Base-by-base conservation (phyloP, 2,329 filamentous ascomycete species). In the Sporothrix sp. region DNA sequence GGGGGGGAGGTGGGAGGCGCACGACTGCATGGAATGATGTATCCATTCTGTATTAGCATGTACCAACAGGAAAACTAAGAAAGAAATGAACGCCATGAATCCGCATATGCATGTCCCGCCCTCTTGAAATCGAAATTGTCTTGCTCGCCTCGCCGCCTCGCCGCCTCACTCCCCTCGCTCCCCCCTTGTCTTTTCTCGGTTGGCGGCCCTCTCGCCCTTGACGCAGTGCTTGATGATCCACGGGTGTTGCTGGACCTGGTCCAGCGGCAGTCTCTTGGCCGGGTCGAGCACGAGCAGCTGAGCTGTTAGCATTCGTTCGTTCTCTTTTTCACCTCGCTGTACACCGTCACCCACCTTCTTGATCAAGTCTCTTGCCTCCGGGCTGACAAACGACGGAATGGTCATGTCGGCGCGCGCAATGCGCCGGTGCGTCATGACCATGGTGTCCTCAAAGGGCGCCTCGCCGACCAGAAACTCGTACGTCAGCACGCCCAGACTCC, bases 221-320 rank as follows among this genome's bases (percentile, higher is more conserved):
- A 84, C 76, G 66, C 91, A 97, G 67, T 97, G 87, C 74, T 96
- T 97, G 59, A 96, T 66, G 61, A 98, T 95, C 93, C 93, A 98
- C 16, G 93, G 91, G 66, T 97, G 93, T 48, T 76, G 76, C 66
- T 91, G 84, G 33, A 97, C 85, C 53, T 95, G 84, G 14, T 95
- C 89, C 10, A 98, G 78, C 3, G 89, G 79, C 59, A 98, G 86
- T 57, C 93, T 78, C 74, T 95, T 95, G 62, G 95, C 88, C 0
- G 93, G 93, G 63, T 97, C 89, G 51, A 97, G 76, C 18, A 96
- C 88, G 38, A 98, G 79, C 35, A 95, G 73, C 87, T 86, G 66
- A 43, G 42, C 23, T 28, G 54, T 62, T 48, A n/a, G 40, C 5
- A 46, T 7, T n/a, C n/a, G n/a, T n/a, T n/a, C n/a, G n/a, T n/a